phyloP scores from a whole-genome alignment of 768 basidiomycete species.

The Termitomyces sp. region DNA sequence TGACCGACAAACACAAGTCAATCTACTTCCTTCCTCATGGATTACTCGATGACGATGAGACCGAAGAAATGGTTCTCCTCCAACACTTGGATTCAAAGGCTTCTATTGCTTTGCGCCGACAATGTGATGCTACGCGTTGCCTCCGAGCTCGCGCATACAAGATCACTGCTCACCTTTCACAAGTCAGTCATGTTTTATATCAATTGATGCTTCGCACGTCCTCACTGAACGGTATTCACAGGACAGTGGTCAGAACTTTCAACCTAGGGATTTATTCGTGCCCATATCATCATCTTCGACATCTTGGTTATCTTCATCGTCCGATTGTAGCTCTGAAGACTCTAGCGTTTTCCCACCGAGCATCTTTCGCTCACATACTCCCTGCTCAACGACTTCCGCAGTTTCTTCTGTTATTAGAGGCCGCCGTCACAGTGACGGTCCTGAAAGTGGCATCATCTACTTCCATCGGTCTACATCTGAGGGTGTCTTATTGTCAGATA shows the following conservation, averaged over 20 bases:
- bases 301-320: not conserved
- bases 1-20: not conserved
- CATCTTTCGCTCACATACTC: not conserved
- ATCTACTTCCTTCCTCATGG: conserved; percentile 5
- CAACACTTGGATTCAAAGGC: not conserved
- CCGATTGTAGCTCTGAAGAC: not conserved
- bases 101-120: not conserved
- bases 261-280: not conserved
- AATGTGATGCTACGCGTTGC: conserved; percentile 3
- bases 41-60: conserved; percentile 1
- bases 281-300: not conserved
- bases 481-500: not conserved
- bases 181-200: not conserved
- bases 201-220: not conserved
- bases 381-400: not conserved
- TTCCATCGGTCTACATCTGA: conserved; percentile 1
- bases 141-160: conserved; percentile 1
- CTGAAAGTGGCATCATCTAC: not conserved
- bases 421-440: not conserved
- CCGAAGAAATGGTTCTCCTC: not conserved
- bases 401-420: not conserved
- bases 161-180: not conserved
- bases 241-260: not conserved
- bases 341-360: not conserved
- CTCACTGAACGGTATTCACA: not conserved